Conservation (phyloP, 345 rosid genomes). For the Kernera saxatilis region DNA sequence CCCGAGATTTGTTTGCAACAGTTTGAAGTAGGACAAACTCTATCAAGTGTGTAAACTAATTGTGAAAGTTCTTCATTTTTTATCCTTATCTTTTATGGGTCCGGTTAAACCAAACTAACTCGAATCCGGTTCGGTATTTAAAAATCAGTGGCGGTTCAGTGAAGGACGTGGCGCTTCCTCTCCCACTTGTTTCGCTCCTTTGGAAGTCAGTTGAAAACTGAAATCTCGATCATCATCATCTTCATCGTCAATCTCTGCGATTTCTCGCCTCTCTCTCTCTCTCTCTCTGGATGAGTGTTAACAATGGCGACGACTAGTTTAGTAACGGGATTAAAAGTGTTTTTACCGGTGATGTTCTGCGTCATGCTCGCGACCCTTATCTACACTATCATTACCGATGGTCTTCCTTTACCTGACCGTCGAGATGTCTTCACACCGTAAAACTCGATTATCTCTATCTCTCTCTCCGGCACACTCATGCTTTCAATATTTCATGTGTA, state of each 20-base stretch:
- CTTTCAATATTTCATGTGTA: too few relatives aligned
- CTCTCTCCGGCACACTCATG: background rate
- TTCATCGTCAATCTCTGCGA: background rate
- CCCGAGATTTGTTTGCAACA: background rate
- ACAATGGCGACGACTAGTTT: constrained; percentile 39
- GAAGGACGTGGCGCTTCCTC: constrained; percentile 37
- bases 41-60: background rate
- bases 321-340: constrained; percentile 38
- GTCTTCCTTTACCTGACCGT: constrained; percentile 76
- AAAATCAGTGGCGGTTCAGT: background rate
- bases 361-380: constrained; percentile 49
- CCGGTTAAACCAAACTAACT: too few relatives aligned
- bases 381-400: constrained; percentile 55
- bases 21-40: background rate
- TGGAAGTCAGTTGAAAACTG: background rate
- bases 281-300: background rate
- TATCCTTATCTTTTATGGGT: too few relatives aligned
- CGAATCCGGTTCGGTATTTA: background rate
- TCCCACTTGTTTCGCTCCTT: constrained; percentile 27
- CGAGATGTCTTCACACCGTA: constrained; percentile 73
- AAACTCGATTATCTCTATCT: background rate
- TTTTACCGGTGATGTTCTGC: constrained; percentile 41
- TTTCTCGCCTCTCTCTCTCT: background rate
- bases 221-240: background rate
- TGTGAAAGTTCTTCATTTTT: background rate